Evolutionary conservation across 768 basidiomycete genomes (phyloP), one percentile per base, ranked within the genome.

Genomic region (Dentipellis fragilis): DNA sequence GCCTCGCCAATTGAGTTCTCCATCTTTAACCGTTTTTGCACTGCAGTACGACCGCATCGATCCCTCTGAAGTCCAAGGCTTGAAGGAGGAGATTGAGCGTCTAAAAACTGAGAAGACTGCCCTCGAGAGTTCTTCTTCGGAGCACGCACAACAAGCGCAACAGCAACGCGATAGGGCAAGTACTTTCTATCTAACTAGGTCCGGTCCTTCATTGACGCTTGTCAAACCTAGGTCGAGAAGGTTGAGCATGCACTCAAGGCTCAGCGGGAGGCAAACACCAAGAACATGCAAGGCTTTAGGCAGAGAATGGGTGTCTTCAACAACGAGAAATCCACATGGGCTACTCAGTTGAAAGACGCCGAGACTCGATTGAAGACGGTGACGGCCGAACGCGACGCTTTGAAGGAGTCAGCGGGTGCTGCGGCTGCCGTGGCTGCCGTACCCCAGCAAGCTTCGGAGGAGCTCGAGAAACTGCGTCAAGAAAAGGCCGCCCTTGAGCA

Each of bases 11-110:
- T 12, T 17, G 16, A 4, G 1, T 39, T 22, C 23, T 38, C 52
- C 21, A 21, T 51, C 56, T 38, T 34, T 37, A 47, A 58, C 42
- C 16, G 17, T 17, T 23, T 11, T 37, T 10, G 34, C 23, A 0
- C 19, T 57, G 3, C 58, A 90, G 87, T 92, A 92, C 64, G 89
- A 93, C 62, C 87, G 91, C 47, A 85, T 89, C 61, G 91, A 93
- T 66, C 90, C 91, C 16, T 81, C 85, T 2, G 91, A 93, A 63
- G 73, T 93, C 38, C 87, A 91, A 63, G 75, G 78, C 7, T 75
- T 93, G 54, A 88, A 84, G 67, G 85, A 87, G 21, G 84, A 91
- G 64, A 78, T 87, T 9, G 77, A 80, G 53, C 67, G 61, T 14
- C 59, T 87, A 17, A 61, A 56, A 34, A 54, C 58, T 4, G 57